Percentiles rank a stretch among this genome's conserved stretches.
Evolutionary conservation across 768 basidiomycete genomes (phyloP).

Genomic region (Trametes coccinea): DNA sequence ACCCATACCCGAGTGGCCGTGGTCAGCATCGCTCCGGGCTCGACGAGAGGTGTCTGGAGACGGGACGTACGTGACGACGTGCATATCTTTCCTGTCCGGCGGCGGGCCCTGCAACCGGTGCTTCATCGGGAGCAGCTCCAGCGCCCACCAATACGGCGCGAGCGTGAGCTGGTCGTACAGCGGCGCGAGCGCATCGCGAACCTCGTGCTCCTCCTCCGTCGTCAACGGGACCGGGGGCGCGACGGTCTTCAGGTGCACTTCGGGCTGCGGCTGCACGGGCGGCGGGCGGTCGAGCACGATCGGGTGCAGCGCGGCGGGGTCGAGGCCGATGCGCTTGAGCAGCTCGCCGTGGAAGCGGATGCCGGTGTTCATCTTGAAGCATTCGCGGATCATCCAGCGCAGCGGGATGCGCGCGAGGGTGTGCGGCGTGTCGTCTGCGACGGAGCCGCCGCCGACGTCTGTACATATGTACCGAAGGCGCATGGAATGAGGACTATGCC

Average conservation of each 20-base stretch:
- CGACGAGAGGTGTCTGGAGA: slow-evolving; percentile 2
- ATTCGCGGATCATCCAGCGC: slow-evolving; percentile 57
- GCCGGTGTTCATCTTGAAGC: slow-evolving; percentile 47
- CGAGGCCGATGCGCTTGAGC: slow-evolving; percentile 35
- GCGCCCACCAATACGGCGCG: slow-evolving; percentile 59
- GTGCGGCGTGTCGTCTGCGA: slow-evolving; percentile 54
- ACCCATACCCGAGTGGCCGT: too few species aligned
- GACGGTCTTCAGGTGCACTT: slow-evolving; percentile 14
- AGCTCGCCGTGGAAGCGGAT: slow-evolving; percentile 38
- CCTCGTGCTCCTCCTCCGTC: slow-evolving; percentile 61
- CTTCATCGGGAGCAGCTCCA: slow-evolving; percentile 48
- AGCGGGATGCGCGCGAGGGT: slow-evolving; percentile 70
- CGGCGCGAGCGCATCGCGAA: slow-evolving; percentile 53
- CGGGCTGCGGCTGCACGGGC: slow-evolving; percentile 16
- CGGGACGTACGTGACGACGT: slow-evolving; percentile 7
- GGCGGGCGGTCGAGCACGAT: slow-evolving; percentile 28
- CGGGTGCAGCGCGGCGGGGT: slow-evolving; percentile 32
- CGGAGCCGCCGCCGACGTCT: slow-evolving; percentile 80
- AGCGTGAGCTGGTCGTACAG: slow-evolving; percentile 60
- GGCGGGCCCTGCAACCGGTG: slow-evolving; percentile 28
- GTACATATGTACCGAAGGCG: background rate
- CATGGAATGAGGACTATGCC: too few species aligned
- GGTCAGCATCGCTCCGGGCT: background rate
- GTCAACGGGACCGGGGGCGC: slow-evolving; percentile 19
- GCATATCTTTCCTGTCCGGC: slow-evolving; percentile 22